Evolutionary conservation across 2,329 filamentous ascomycete species (phyloP).

Genomic region (Tolypocladium ovalisporum): DNA sequence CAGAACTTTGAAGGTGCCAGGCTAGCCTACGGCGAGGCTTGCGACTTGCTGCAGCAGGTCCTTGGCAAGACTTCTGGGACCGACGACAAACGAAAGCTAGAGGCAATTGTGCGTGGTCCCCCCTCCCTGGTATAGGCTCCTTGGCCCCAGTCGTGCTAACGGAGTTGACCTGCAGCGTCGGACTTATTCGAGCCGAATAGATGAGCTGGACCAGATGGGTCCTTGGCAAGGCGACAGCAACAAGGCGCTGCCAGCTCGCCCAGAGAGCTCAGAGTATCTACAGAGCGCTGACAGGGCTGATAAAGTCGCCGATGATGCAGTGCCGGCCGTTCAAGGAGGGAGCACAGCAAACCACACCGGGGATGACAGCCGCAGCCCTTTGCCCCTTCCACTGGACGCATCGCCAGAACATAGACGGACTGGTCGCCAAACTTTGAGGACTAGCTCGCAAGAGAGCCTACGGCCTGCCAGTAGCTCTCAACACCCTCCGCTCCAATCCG

Average conservation of each 20-base stretch:
- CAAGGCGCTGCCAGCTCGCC: slow-evolving; percentile 66
- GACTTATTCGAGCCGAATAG: slow-evolving; percentile 84
- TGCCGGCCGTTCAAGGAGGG: slow-evolving; percentile 35
- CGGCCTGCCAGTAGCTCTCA: slow-evolving; percentile 14
- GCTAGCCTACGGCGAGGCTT: slow-evolving; percentile 85
- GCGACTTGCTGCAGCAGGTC: slow-evolving; percentile 76
- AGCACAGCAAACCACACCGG: slow-evolving; percentile 35
- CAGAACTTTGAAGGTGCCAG: slow-evolving; percentile 89
- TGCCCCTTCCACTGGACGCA: slow-evolving; percentile 8
- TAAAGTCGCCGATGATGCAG: background rate
- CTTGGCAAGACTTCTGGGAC: slow-evolving; percentile 73
- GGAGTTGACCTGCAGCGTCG: slow-evolving; percentile 48
- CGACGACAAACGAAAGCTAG: slow-evolving; percentile 81
- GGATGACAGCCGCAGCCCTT: slow-evolving; percentile 11
- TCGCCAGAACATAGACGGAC: slow-evolving; percentile 13
- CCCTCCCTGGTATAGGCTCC: too few relatives aligned
- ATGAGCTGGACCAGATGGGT: slow-evolving; percentile 68
- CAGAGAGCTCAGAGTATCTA: slow-evolving; percentile 39
- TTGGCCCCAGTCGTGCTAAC: background rate
- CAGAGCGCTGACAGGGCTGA: background rate
- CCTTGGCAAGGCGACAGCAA: slow-evolving; percentile 42
- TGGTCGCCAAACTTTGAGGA: slow-evolving; percentile 9
- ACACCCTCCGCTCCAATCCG: slow-evolving; percentile 33
- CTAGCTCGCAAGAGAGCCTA: slow-evolving; percentile 12
- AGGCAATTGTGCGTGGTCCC: slow-evolving; percentile 67